Conservation (phyloP, 306 rosid genomes). For the Echinosophora koreensis region DNA sequence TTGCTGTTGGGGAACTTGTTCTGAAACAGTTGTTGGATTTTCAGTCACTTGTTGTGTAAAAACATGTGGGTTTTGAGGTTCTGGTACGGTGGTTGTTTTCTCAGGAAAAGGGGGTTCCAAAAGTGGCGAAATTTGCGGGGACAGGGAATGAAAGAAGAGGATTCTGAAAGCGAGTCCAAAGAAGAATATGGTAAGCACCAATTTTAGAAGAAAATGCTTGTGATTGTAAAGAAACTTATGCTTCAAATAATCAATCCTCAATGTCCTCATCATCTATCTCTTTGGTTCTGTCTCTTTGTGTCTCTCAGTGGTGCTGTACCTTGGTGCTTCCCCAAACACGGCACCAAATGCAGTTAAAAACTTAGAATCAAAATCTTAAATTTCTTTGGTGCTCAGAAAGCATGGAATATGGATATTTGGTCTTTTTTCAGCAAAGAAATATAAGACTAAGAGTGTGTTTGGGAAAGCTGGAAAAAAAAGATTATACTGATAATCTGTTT, state of each 20-base stretch:
- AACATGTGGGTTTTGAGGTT: conserved; percentile 11
- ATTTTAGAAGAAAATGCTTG: conserved; percentile 58
- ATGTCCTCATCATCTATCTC: conserved; percentile 39
- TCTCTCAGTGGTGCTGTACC: background rate
- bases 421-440: background rate
- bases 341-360: background rate
- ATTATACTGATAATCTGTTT: too few relatives aligned
- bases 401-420: background rate
- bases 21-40: background rate
- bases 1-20: conserved; percentile 1
- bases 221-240: conserved; percentile 56
- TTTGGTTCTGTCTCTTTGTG: background rate
- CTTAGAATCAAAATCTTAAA: background rate
- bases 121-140: conserved; percentile 56
- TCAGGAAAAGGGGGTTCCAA: conserved; percentile 61
- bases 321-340: background rate
- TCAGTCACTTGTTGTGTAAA: conserved; percentile 1
- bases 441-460: too few relatives aligned
- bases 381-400: background rate
- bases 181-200: conserved; percentile 57
- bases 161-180: conserved; percentile 73
- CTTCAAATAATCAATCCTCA: conserved; percentile 66
- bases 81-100: conserved; percentile 36
- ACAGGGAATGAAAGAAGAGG: conserved; percentile 58
- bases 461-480: too few relatives aligned